These are phyloP conservation scores for Nitzschia sp. DNA, from an alignment of 108 stramenopile genomes.

Conservation along the genomic window DNA sequence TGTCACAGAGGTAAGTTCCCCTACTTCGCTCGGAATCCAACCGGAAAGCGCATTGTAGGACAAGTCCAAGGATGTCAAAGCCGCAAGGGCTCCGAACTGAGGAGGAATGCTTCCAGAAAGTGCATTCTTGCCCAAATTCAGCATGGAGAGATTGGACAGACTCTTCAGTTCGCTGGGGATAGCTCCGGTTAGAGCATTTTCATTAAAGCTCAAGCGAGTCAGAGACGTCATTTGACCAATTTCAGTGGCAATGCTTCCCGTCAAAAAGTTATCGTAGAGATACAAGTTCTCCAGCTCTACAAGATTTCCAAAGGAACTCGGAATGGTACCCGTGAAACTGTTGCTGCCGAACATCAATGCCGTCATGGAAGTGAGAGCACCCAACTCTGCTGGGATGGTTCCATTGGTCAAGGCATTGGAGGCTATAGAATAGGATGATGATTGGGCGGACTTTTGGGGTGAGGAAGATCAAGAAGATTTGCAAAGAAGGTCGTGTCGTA, in stretches of 20 bases:
- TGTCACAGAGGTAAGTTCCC: constrained; percentile 11
- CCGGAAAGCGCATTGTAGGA: constrained; percentile 61
- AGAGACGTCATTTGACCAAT: constrained; percentile 47
- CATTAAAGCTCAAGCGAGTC: constrained; percentile 43
- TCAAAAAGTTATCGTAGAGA: constrained; percentile 50
- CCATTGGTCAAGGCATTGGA: constrained; percentile 12
- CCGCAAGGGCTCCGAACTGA: constrained; percentile 39
- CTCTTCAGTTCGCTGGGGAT: constrained; percentile 37
- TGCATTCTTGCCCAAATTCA: constrained; percentile 32
- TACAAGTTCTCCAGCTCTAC: constrained; percentile 33
- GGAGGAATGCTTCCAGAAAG: constrained; percentile 58
- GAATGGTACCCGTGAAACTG: constrained; percentile 53
- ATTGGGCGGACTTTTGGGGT: no score
- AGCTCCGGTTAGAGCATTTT: constrained; percentile 53
- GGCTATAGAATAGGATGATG: no score
- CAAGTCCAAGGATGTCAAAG: constrained; percentile 49
- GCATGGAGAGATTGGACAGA: constrained; percentile 34
- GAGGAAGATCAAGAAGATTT: no score
- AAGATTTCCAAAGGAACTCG: constrained; percentile 44
- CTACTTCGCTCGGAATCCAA: constrained; percentile 48
- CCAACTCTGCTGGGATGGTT: constrained; percentile 53
- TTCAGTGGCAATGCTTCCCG: constrained; percentile 54
- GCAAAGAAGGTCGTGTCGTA: no score
- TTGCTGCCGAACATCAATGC: constrained; percentile 52
- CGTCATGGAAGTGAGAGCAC: constrained; percentile 44